Base-by-base conservation (phyloP, 176 grass and related monocot species). In the Oryza officinalis region DNA sequence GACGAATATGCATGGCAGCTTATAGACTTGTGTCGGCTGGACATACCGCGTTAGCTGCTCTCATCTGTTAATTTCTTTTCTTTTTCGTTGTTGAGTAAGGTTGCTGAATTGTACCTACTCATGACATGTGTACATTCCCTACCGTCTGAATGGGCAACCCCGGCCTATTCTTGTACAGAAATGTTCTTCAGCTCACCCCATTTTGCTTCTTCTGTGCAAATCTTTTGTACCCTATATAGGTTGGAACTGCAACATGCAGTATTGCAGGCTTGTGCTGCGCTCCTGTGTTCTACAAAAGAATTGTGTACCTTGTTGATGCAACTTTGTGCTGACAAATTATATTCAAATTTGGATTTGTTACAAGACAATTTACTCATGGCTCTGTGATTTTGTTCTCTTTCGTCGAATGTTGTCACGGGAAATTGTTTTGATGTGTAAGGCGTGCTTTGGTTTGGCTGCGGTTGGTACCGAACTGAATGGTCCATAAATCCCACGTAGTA, bases 1-100 rank as follows among this genome's bases (percentile, higher is more conserved):
- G 90, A 86, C 50, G 79, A 88, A 79, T 69, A 83, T 81, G 63
- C 61, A 67, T 86, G 52, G 79, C 90, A 86, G 49, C 67, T 57
- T 85, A 37, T 67, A 78, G 74, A 65, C 61, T 32, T 49, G 77
- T 41, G 52, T 88, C 8, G 63, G 30, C 79, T 76, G 67, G 79
- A 75, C 71, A 78, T 86, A 71, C 40, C 68, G 25, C 80, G 74
- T 75, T 72, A 27, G 63, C 64, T 74, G 60, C 72, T 79, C 70
- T 61, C 44, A 75, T 69, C 70, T 26, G 72, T 82, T 35, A 35
- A 35, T 35, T 35, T 75, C n/a, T 20, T 69, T 27, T 13, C 10
- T 74, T 81, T 83, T 38, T 75, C 6, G 47, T 79, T 85, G 49
- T 31, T 74, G 18, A 74, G 82, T 77, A 82, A 79, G 68, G 78